Evolutionary conservation across 805 yeast species (phyloP).

Genomic region (Saturnispora diversa): DNA sequence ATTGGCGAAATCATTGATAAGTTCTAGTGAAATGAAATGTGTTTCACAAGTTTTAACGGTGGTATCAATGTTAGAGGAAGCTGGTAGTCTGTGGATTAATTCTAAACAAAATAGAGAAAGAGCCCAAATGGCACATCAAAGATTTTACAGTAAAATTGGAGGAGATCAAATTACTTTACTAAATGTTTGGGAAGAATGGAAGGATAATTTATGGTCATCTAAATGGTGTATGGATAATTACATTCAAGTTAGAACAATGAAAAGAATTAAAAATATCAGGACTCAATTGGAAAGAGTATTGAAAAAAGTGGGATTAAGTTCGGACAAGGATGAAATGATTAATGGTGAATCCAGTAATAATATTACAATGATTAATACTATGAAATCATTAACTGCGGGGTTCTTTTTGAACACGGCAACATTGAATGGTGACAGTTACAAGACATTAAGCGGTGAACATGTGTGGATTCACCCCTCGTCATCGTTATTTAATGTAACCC

Average conservation of each 20-base stretch:
- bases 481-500: constrained; percentile 51
- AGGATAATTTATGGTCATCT: constrained; percentile 51
- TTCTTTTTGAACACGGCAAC: constrained; percentile 61
- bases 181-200: constrained; percentile 75
- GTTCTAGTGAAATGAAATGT: constrained; percentile 54
- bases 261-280: constrained; percentile 60
- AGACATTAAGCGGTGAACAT: constrained; percentile 57
- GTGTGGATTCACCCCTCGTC: constrained; percentile 86
- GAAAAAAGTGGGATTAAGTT: constrained; percentile 37
- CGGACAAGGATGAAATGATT: not conserved
- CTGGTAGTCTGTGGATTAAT: constrained; percentile 59
- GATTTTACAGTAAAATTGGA: constrained; percentile 40
- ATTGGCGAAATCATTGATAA: constrained; percentile 65
- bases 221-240: constrained; percentile 85
- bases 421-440: constrained; percentile 62
- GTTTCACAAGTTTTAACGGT: constrained; percentile 63
- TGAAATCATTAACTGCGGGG: constrained; percentile 56
- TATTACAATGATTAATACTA: constrained; percentile 31
- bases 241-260: constrained; percentile 65
- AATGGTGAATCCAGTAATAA: constrained; percentile 18
- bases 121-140: constrained; percentile 56
- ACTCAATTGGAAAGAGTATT: constrained; percentile 61
- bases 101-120: constrained; percentile 59
- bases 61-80: constrained; percentile 76
- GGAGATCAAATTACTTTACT: constrained; percentile 80